Evolutionary conservation across 306 rosid species (phyloP).

Genomic region (Lablab purpureus): DNA sequence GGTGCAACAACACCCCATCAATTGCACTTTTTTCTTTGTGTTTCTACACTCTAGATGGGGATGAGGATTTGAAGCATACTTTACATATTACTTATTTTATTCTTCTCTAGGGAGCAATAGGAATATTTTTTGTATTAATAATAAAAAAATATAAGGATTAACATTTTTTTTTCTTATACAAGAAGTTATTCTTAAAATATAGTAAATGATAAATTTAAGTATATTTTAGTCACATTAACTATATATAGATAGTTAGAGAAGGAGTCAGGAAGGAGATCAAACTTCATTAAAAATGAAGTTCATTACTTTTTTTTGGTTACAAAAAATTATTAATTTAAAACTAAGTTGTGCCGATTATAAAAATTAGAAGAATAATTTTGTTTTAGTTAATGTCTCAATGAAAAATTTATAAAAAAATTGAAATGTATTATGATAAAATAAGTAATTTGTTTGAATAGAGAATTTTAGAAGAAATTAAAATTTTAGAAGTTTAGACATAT

Average conservation of each 20-base stretch:
- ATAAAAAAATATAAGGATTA: neutral
- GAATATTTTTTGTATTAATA: neutral
- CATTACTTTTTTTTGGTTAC: no score
- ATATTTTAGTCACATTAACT: neutral
- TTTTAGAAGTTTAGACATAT: no score
- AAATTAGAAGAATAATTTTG: no score
- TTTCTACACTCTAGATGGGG: neutral
- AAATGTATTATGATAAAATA: no score
- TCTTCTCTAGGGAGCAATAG: neutral
- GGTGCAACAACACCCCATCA: constrained; percentile 54
- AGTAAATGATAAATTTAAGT: neutral
- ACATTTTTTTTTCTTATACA: neutral
- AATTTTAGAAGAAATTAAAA: no score
- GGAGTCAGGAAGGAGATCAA: neutral
- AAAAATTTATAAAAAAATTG: no score
- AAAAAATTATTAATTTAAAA: no score
- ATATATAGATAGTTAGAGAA: neutral
- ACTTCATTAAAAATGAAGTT: neutral
- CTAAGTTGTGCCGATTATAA: no score
- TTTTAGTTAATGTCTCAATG: no score
- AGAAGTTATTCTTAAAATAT: neutral
- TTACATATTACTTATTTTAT: neutral
- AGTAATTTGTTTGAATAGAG: no score
- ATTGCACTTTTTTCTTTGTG: neutral
- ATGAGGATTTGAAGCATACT: neutral